phyloP scores from a whole-genome alignment of 495 filamentous ascomycete species.

The Xylaria longipes region DNA sequence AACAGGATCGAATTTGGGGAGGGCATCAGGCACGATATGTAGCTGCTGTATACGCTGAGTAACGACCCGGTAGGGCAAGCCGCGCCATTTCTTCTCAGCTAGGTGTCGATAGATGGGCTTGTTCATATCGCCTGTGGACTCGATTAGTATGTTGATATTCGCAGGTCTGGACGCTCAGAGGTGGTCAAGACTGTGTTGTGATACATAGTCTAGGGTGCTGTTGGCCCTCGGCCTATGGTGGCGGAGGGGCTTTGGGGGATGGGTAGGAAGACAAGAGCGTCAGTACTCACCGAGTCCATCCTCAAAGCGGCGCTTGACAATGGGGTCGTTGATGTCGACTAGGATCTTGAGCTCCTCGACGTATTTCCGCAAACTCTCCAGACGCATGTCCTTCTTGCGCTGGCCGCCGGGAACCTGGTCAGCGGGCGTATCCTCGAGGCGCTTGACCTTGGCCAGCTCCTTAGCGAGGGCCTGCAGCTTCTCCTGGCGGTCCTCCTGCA shows the following conservation, averaged over 20 bases:
- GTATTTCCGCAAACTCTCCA: constrained; percentile 73
- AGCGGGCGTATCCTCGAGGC: constrained; percentile 62
- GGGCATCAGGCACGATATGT: constrained; percentile 89
- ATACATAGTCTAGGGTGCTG: background rate
- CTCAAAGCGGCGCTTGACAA: constrained; percentile 94
- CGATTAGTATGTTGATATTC: constrained; percentile 31
- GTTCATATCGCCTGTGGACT: constrained; percentile 79
- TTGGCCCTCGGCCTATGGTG: background rate
- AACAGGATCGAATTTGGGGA: constrained; percentile 79
- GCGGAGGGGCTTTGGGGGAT: background rate
- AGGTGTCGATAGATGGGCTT: constrained; percentile 96
- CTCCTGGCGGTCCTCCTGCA: constrained; percentile 79
- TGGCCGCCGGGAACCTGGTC: constrained; percentile 65
- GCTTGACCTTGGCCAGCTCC: constrained; percentile 64
- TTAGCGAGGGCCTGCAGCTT: constrained; percentile 73
- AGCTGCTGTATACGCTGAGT: constrained; percentile 89
- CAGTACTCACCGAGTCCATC: constrained; percentile 77
- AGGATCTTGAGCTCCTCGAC: constrained; percentile 84
- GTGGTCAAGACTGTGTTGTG: background rate
- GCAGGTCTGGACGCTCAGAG: background rate
- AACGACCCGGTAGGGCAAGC: constrained; percentile 72
- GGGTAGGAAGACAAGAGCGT: background rate
- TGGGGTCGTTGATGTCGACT: constrained; percentile 93
- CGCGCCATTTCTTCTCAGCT: constrained; percentile 84
- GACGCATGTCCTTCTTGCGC: constrained; percentile 64